A percentile compares a stretch with the other conserved stretches of the same genome.
These are phyloP conservation scores for Emmonsiellopsis sp. DNA, from an alignment of 2,329 filamentous ascomycete species.

Conservation along the genomic window DNA sequence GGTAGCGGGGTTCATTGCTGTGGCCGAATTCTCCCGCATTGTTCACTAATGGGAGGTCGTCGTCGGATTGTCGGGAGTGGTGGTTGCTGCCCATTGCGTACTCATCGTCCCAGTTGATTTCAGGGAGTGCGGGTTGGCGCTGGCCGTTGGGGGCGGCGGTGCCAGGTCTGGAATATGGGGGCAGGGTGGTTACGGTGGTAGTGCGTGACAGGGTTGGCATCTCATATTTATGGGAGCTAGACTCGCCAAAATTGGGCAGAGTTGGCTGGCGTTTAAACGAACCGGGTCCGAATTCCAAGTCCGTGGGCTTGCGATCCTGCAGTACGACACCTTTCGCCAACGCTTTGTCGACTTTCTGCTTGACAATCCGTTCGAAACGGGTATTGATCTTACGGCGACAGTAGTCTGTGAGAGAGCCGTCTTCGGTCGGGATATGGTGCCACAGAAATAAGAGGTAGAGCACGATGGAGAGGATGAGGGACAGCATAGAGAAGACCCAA, in stretches of 20 bases:
- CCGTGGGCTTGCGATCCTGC: slow-evolving; percentile 44
- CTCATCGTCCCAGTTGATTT: slow-evolving; percentile 32
- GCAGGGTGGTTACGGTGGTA: slow-evolving; percentile 53
- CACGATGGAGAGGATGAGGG: slow-evolving; percentile 61
- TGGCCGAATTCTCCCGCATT: slow-evolving; percentile 9
- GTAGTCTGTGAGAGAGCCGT: slow-evolving; percentile 73
- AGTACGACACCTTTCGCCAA: slow-evolving; percentile 62
- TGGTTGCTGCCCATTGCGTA: slow-evolving; percentile 26
- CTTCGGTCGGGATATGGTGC: slow-evolving; percentile 76
- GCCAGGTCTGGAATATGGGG: slow-evolving; percentile 52
- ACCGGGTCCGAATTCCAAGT: slow-evolving; percentile 19
- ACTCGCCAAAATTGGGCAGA: slow-evolving; percentile 46
- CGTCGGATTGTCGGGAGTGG: slow-evolving; percentile 45
- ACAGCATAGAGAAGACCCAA: slow-evolving; percentile 73
- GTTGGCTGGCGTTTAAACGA: slow-evolving; percentile 40
- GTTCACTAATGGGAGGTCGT: slow-evolving; percentile 38
- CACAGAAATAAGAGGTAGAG: slow-evolving; percentile 86
- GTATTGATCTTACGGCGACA: slow-evolving; percentile 88
- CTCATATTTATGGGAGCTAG: slow-evolving; percentile 9
- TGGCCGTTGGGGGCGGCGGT: slow-evolving; percentile 34
- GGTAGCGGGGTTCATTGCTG: slow-evolving; percentile 22
- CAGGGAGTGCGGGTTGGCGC: slow-evolving; percentile 31
- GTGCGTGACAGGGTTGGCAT: slow-evolving; percentile 53
- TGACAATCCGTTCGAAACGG: slow-evolving; percentile 73
- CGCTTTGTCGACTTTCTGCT: slow-evolving; percentile 78